Percentiles rank a stretch among this genome's conserved stretches.
Conservation (phyloP, 805 yeast species). For the Saturnispora saitoi region DNA sequence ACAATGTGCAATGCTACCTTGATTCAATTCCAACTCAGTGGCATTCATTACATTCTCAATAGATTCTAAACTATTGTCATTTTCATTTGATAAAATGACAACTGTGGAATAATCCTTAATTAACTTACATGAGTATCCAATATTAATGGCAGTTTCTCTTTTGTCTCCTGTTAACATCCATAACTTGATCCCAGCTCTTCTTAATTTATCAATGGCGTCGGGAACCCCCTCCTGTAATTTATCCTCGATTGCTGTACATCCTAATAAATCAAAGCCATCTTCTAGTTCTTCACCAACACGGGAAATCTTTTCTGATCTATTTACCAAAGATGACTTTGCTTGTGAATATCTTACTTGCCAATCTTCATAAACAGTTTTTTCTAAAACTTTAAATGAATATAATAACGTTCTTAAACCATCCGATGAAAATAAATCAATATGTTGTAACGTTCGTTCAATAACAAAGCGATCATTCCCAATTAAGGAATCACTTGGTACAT, state of each 20-base stretch:
- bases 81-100: slow-evolving; percentile 44
- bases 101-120: slow-evolving; percentile 91
- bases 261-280: slow-evolving; percentile 55
- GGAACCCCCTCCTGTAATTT: slow-evolving; percentile 96
- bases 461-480: slow-evolving; percentile 67
- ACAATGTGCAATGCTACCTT: slow-evolving; percentile 81
- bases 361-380: slow-evolving; percentile 42
- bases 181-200: slow-evolving; percentile 87
- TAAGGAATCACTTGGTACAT: slow-evolving; percentile 46
- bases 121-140: slow-evolving; percentile 88
- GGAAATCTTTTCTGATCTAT: slow-evolving; percentile 62
- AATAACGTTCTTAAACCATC: slow-evolving; percentile 89
- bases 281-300: slow-evolving; percentile 69
- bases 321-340: slow-evolving; percentile 68
- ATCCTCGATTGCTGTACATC: slow-evolving; percentile 97
- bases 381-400: slow-evolving; percentile 71
- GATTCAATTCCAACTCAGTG: slow-evolving; percentile 62
- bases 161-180: slow-evolving; percentile 99
- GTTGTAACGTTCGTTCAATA: slow-evolving; percentile 77
- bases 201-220: slow-evolving; percentile 82
- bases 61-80: slow-evolving; percentile 2
- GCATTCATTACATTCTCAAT: slow-evolving; percentile 54
- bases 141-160: slow-evolving; percentile 94
- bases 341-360: slow-evolving; percentile 65
- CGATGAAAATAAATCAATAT: slow-evolving; percentile 87